Percentiles rank a stretch among this genome's conserved stretches.
Evolutionary conservation across 1,284 basidiomycete species (phyloP).

Genomic region (Sanghuangporus weigelae): DNA sequence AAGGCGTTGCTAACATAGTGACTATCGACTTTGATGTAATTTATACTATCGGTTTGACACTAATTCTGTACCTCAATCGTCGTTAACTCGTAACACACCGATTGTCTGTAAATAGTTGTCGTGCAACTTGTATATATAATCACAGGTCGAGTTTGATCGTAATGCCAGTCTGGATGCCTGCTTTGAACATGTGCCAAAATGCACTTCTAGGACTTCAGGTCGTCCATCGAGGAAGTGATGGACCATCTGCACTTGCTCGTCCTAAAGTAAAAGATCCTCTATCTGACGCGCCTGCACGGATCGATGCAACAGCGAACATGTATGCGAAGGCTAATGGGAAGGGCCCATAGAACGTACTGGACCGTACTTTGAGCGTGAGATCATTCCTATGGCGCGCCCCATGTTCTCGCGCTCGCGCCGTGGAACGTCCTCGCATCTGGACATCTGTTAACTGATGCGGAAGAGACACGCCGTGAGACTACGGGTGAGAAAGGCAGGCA

Average conservation of each 20-base stretch:
- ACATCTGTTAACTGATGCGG: neutral
- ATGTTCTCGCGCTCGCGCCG: neutral
- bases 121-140: no score
- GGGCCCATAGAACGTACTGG: constrained; percentile 44
- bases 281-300: constrained; percentile 48
- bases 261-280: constrained; percentile 32
- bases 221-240: neutral
- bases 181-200: no score
- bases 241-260: constrained; percentile 22
- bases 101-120: no score
- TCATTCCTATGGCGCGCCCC: neutral
- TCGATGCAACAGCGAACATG: constrained; percentile 46
- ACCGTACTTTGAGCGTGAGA: constrained; percentile 39
- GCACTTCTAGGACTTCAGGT: neutral
- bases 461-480: neutral
- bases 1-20: no score
- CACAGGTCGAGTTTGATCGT: no score
- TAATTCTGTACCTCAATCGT: no score
- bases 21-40: no score
- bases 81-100: no score
- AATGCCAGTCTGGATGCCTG: no score
- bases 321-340: constrained; percentile 44
- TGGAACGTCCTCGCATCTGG: neutral
- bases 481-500: neutral
- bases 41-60: no score